These are phyloP conservation scores for Cicer arietinum DNA, from an alignment of 306 rosid species.

Conservation along the genomic window DNA sequence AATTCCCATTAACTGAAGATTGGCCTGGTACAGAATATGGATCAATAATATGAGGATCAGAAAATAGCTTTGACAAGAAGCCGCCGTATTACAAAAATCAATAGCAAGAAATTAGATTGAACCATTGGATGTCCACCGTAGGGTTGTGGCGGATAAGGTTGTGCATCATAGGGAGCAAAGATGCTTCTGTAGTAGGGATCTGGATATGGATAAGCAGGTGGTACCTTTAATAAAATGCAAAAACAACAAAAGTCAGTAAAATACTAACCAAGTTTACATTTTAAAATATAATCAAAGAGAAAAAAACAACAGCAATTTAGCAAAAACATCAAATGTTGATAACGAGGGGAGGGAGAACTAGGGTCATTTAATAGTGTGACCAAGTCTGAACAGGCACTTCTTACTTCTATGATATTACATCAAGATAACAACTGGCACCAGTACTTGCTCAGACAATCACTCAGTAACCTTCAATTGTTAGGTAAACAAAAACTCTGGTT, in stretches of 20 bases:
- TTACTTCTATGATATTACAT: conserved; percentile 34
- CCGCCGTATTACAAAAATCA: background rate
- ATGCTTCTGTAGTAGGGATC: conserved; percentile 97
- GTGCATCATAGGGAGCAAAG: conserved; percentile 90
- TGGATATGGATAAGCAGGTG: conserved; percentile 82
- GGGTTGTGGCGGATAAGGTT: conserved; percentile 78
- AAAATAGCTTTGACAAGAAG: conserved; percentile 23
- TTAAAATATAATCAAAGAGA: background rate
- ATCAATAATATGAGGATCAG: conserved; percentile 19
- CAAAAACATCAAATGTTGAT: conserved; percentile 24
- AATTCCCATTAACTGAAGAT: conserved; percentile 95
- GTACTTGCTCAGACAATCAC: conserved; percentile 39
- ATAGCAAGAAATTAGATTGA: conserved; percentile 36
- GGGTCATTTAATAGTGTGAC: conserved; percentile 29
- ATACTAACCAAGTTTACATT: conserved; percentile 20
- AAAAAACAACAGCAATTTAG: conserved; percentile 12
- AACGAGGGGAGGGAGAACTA: background rate
- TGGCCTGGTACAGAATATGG: conserved; percentile 61
- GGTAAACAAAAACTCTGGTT: background rate
- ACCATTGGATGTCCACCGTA: conserved; percentile 96
- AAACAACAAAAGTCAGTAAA: conserved; percentile 37
- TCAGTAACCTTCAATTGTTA: conserved; percentile 36
- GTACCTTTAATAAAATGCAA: conserved; percentile 66
- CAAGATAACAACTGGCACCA: conserved; percentile 39
- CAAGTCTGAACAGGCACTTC: conserved; percentile 40